Conservation (phyloP, 345 rosid genomes). For the Carallia pectinifolia region DNA sequence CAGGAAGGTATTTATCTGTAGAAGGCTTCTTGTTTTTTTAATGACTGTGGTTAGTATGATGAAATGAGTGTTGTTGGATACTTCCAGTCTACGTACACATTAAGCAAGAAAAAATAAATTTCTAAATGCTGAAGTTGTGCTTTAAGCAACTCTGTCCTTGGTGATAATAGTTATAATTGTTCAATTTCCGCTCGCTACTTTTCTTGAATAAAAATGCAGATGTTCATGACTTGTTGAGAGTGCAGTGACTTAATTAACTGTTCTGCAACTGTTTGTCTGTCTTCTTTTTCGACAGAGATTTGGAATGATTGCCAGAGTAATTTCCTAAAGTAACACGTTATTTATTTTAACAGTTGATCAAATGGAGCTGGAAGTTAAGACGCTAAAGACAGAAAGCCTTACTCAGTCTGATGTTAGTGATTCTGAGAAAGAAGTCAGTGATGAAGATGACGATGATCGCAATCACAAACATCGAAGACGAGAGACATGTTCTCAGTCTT, state of each 20-base stretch:
- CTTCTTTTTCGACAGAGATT: background rate
- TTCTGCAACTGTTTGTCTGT: background rate
- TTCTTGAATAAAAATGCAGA: background rate
- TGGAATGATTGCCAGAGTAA: conserved; percentile 3
- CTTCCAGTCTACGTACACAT: no score
- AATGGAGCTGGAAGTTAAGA: conserved; percentile 78
- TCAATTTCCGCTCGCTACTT: no score
- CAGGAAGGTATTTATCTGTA: no score
- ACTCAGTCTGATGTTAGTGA: conserved; percentile 66
- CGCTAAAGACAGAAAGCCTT: conserved; percentile 55
- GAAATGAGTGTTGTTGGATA: no score
- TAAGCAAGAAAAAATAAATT: no score
- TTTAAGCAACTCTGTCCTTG: no score
- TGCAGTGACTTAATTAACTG: background rate
- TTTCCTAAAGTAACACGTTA: conserved; percentile 10
- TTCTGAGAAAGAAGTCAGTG: conserved; percentile 89
- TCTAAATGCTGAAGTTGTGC: no score
- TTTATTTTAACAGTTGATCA: conserved; percentile 21
- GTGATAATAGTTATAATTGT: no score
- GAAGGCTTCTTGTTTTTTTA: no score
- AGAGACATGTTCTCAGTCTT: conserved; percentile 60
- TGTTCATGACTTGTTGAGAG: background rate
- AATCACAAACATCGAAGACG: conserved; percentile 91
- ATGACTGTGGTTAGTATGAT: no score
- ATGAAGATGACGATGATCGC: conserved; percentile 97